phyloP scores from a whole-genome alignment of 2,329 filamentous ascomycete species.

The Fusarium sp. region DNA sequence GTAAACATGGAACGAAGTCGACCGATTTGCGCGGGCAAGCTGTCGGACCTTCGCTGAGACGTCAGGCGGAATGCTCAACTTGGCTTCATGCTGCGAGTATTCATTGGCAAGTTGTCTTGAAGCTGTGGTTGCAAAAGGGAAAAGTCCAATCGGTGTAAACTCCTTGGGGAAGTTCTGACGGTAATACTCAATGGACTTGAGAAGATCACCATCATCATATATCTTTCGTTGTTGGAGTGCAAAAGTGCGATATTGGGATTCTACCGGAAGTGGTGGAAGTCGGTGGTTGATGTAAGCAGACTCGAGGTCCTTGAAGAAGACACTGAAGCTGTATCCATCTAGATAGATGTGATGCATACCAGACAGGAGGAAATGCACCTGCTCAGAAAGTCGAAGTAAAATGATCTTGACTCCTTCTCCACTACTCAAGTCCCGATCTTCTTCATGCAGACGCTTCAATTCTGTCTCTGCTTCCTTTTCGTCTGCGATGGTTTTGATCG shows the following conservation, averaged over 20 bases:
- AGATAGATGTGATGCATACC: slow-evolving; percentile 9
- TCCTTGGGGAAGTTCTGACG: neutral
- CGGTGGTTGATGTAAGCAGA: neutral
- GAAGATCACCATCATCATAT: neutral
- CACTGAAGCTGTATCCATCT: slow-evolving; percentile 7
- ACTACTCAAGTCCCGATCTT: neutral
- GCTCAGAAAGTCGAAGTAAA: neutral
- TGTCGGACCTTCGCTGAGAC: neutral
- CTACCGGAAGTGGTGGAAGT: neutral
- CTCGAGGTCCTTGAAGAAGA: slow-evolving; percentile 1
- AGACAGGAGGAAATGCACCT: slow-evolving; percentile 1
- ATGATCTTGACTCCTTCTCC: neutral
- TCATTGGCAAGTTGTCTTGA: neutral
- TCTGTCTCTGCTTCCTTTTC: neutral
- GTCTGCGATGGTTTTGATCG: neutral
- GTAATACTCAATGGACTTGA: neutral
- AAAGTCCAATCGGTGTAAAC: neutral
- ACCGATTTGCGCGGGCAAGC: neutral
- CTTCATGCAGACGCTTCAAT: neutral
- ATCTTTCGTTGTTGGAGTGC: neutral
- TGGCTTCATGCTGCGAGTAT: neutral
- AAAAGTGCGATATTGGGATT: neutral
- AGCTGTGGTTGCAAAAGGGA: neutral
- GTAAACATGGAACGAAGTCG: neutral
- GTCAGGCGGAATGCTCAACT: neutral